Percentiles rank a stretch among this genome's conserved stretches.
Conservation (phyloP, 2,329 filamentous ascomycete genomes). For the Alternaria metachromatica region DNA sequence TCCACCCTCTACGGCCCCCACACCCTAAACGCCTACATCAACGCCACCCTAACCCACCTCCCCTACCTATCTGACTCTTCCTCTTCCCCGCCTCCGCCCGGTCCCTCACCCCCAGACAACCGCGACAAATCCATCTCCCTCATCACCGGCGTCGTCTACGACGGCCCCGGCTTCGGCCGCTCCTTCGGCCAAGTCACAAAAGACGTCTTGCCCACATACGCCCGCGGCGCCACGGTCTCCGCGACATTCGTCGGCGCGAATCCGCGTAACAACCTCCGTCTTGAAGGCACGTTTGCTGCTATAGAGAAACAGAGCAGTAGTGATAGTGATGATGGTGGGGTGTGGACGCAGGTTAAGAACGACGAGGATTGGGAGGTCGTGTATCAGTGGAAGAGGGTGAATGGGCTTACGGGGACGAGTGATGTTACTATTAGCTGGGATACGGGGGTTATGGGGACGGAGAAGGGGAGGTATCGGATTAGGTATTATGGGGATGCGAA, state of each 20-base stretch:
- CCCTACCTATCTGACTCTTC: conserved; percentile 63
- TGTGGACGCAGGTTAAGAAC: conserved; percentile 71
- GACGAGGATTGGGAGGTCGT: conserved; percentile 86
- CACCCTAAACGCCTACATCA: conserved; percentile 85
- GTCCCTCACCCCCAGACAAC: conserved; percentile 78
- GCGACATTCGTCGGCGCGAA: conserved; percentile 85
- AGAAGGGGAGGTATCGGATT: conserved; percentile 74
- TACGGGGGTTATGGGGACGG: conserved; percentile 58
- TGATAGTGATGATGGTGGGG: conserved; percentile 44
- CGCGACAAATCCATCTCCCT: conserved; percentile 77
- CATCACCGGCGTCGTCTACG: conserved; percentile 79
- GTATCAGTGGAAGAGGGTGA: conserved; percentile 79
- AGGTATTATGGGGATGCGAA: conserved; percentile 88
- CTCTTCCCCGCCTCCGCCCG: conserved; percentile 55
- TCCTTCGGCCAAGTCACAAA: conserved; percentile 72
- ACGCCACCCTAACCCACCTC: conserved; percentile 77
- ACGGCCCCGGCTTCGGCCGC: conserved; percentile 69
- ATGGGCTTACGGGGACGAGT: conserved; percentile 73
- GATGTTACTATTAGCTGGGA: conserved; percentile 84
- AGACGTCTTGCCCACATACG: conserved; percentile 63
- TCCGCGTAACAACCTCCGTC: conserved; percentile 83
- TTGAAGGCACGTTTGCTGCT: conserved; percentile 78
- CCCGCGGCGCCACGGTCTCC: conserved; percentile 66
- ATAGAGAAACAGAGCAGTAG: conserved; percentile 68
- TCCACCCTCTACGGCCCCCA: conserved; percentile 86